phyloP scores from a whole-genome alignment of 805 yeast species.

The Starmerella cellae region DNA sequence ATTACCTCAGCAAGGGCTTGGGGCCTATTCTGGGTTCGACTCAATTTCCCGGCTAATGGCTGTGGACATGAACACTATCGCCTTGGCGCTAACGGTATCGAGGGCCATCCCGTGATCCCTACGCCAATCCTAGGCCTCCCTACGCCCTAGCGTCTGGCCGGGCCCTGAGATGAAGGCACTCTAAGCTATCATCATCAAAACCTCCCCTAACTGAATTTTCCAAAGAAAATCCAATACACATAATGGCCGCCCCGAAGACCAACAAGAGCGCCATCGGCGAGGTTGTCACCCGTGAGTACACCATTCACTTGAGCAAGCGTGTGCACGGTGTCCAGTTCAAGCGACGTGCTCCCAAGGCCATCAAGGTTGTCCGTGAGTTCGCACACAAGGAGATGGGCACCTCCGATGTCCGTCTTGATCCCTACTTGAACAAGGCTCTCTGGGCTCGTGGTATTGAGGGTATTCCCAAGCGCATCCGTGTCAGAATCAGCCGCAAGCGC shows the following conservation, averaged over 20 bases:
- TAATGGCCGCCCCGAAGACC: conserved; percentile 30
- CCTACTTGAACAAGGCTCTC: conserved; percentile 93
- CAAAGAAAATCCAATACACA: conserved; percentile 1
- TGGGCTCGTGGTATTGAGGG: conserved; percentile 99
- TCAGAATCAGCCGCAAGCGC: conserved; percentile 98
- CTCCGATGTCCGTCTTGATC: conserved; percentile 96
- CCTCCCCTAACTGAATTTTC: conserved; percentile 12
- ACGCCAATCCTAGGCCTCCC: not conserved
- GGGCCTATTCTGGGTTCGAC: too few species aligned
- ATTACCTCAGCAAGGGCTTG: too few species aligned
- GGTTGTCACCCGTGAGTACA: conserved; percentile 99
- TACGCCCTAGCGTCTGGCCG: not conserved
- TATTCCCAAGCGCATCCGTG: conserved; percentile 95
- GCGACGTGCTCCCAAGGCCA: conserved; percentile 99
- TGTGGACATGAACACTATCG: too few species aligned
- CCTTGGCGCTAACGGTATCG: not conserved
- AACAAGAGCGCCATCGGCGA: conserved; percentile 71
- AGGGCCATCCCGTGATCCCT: not conserved
- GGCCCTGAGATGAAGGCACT: not conserved
- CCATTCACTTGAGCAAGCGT: conserved; percentile 99
- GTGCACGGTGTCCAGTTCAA: conserved; percentile 98
- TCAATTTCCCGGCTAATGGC: too few species aligned
- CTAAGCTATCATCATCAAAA: not conserved
- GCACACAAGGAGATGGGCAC: conserved; percentile 99
- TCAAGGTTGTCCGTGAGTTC: conserved; percentile 97